A percentile compares a stretch with the other conserved stretches of the same genome.
Conservation (phyloP, 2,329 filamentous ascomycete species). For the Alternaria conjuncta region DNA sequence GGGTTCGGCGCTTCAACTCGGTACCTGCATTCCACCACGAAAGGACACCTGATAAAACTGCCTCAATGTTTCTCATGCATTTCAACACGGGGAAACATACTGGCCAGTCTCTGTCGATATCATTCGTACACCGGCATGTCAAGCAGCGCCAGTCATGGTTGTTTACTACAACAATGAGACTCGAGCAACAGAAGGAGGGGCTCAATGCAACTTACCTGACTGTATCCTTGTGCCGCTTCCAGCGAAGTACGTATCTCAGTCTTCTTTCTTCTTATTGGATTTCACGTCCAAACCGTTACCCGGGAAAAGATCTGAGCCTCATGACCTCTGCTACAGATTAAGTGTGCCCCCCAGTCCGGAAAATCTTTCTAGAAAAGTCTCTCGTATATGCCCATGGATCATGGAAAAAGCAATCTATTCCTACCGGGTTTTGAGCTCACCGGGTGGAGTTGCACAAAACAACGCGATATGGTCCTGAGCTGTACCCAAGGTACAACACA, state of each 20-base stretch:
- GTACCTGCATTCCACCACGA: conserved; percentile 17
- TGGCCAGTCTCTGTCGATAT: neutral
- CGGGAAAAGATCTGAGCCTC: conserved; percentile 23
- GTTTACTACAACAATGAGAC: neutral
- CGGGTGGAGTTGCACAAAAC: conserved; percentile 4
- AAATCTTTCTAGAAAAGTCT: conserved; percentile 32
- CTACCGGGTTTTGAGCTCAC: conserved; percentile 28
- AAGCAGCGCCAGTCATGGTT: neutral
- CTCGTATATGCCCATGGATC: conserved; percentile 15
- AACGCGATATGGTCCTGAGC: neutral
- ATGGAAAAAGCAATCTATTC: conserved; percentile 25
- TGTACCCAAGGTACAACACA: neutral
- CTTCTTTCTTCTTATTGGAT: neutral
- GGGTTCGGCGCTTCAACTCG: conserved; percentile 7
- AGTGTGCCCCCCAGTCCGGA: conserved; percentile 23
- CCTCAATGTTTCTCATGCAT: neutral
- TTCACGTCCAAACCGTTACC: neutral
- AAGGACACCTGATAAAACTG: conserved; percentile 3
- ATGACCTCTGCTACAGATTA: conserved; percentile 28
- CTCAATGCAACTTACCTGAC: neutral
- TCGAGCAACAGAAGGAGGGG: neutral
- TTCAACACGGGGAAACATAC: neutral
- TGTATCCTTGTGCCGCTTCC: neutral
- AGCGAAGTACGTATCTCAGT: conserved; percentile 7
- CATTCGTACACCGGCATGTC: neutral